Evolutionary conservation across 1,284 basidiomycete species (phyloP).

Genomic region (Irpex lacteus): DNA sequence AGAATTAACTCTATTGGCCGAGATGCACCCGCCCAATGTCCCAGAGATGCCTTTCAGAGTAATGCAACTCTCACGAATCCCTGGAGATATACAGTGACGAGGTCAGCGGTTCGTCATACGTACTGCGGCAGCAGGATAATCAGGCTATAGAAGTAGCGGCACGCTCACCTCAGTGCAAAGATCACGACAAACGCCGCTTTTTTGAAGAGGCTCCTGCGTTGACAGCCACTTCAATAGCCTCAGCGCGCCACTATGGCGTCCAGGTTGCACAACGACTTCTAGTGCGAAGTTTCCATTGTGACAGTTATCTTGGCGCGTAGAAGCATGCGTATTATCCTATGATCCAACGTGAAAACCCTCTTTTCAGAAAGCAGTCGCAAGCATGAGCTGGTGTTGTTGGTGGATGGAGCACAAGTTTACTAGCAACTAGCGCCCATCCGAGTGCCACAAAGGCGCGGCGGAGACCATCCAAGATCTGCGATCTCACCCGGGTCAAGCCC

Average conservation of each 20-base stretch:
- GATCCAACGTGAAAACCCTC: background rate
- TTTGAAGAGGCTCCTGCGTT: background rate
- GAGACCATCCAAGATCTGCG: background rate
- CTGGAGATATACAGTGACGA: background rate
- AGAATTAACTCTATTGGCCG: constrained; percentile 8
- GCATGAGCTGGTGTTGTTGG: background rate
- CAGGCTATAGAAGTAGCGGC: background rate
- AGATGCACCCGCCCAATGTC: constrained; percentile 12
- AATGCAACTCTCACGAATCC: constrained; percentile 9
- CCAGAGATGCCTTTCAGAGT: constrained; percentile 11
- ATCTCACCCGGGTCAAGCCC: background rate
- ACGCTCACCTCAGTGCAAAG: background rate
- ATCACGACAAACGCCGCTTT: background rate
- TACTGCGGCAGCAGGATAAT: background rate
- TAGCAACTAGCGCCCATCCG: background rate
- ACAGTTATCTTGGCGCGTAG: no score
- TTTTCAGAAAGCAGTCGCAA: background rate
- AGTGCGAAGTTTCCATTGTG: background rate
- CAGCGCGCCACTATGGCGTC: background rate
- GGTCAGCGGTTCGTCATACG: constrained; percentile 5
- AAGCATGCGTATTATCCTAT: background rate
- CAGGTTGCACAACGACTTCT: background rate
- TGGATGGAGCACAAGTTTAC: background rate
- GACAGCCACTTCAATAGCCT: background rate
- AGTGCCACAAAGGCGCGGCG: background rate